Base-by-base conservation (phyloP, 305 asterid genomes). In the Rubia balearica region DNA sequence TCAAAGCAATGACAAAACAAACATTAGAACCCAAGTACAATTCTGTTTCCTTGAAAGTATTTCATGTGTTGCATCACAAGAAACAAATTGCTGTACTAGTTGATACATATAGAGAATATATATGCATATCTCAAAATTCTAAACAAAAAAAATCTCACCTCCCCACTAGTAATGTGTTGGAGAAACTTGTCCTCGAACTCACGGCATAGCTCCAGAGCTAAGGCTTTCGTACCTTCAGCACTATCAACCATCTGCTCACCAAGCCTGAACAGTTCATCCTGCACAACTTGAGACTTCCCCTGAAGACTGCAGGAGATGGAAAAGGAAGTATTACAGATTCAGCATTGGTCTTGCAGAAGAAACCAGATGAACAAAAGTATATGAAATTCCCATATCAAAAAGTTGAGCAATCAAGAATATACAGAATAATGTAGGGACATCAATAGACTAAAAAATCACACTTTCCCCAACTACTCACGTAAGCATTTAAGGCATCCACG, bases 151-250 rank as follows among this genome's bases (percentile, higher is more conserved):
- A 0, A 12, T 56, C 85, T 83, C 85, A 91, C 99, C 97, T 95
- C 99, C 70, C 99, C 98, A 13, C 93, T 87, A 49, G 89, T 87
- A 73, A 95, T 95, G 77, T 95, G 99, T 87, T 78, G 96, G 83
- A 95, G 99, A 85, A 95, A 95, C 85, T 87, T 95, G 76, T 95
- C 99, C 93, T 95, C 99, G 73, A 95, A 95, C 84, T 95, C 99
- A 71, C 99, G 96, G 86, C 99, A 95, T 68, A 95, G 98, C 82
- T 95, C 99, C 83, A 95, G 81, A 65, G 99, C 99, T 73, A 95
- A 83, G 53, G 99, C 99, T 78, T 86, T 87, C 36, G 98, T 87
- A 73, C 98, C 99, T 83, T 95, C 99, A 71, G 97, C 72, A 81
- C 95, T 91, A 67, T 86, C 75, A 74, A 95, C 98, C 97, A 95